These are phyloP conservation scores for Yamadazyma blattariae DNA, from an alignment of 1,139 yeast species.

Conservation along the genomic window DNA sequence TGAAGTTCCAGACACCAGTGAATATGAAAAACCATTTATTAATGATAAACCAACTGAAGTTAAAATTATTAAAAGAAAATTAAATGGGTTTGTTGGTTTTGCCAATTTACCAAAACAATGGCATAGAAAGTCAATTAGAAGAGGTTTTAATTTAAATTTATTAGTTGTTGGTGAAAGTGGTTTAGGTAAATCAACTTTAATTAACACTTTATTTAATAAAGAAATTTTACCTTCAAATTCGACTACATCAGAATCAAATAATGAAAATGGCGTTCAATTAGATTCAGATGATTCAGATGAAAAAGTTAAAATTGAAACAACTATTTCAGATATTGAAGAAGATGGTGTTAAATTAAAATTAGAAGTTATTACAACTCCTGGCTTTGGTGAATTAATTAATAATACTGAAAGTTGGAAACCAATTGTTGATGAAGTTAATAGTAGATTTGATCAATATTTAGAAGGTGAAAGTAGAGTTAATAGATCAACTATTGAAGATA, in stretches of 20 bases:
- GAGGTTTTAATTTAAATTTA: conserved; percentile 89
- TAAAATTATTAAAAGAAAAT: conserved; percentile 72
- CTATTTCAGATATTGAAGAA: conserved; percentile 79
- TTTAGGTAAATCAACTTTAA: conserved; percentile 88
- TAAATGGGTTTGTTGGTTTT: conserved; percentile 93
- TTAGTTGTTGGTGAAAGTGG: conserved; percentile 93
- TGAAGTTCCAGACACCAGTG: conserved; percentile 16
- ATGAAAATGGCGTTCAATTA: conserved; percentile 18
- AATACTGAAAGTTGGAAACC: conserved; percentile 92
- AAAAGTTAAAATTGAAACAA: conserved; percentile 51
- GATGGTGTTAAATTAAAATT: conserved; percentile 87
- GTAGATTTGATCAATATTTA: conserved; percentile 81
- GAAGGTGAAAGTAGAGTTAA: conserved; percentile 88
- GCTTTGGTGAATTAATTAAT: conserved; percentile 90
- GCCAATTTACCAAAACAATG: conserved; percentile 98
- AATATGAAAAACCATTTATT: conserved; percentile 11
- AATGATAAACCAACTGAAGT: conserved; percentile 29
- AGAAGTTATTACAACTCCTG: conserved; percentile 87
- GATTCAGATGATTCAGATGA: no score
- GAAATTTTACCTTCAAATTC: conserved; percentile 45
- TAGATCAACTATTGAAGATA: conserved; percentile 70
- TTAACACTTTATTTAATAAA: conserved; percentile 86
- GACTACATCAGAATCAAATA: conserved; percentile 10
- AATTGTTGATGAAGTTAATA: conserved; percentile 84
- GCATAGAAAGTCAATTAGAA: conserved; percentile 92